These are phyloP conservation scores for Trypanosoma brucei DNA, from an alignment of 208 protist genomes.

Conservation along the genomic window DNA sequence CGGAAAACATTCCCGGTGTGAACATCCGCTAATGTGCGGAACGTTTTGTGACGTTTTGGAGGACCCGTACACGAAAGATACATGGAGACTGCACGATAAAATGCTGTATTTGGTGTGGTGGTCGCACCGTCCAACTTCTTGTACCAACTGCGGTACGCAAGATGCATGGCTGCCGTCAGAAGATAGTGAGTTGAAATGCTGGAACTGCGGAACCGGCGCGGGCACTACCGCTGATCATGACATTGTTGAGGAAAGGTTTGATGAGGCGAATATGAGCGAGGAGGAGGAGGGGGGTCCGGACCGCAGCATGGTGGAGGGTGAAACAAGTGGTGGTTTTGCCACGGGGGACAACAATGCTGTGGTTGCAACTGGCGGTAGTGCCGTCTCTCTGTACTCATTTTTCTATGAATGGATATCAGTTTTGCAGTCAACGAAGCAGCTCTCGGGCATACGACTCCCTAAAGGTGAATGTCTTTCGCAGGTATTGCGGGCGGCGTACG, in stretches of 20 bases:
- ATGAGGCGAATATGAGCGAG: constrained; percentile 14
- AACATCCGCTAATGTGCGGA: constrained; percentile 46
- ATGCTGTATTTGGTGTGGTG: constrained; percentile 86
- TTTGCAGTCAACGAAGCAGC: constrained; percentile 23
- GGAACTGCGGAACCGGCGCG: constrained; percentile 49
- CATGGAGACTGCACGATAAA: constrained; percentile 69
- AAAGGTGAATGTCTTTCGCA: constrained; percentile 41
- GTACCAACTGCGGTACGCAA: constrained; percentile 60
- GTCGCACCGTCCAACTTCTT: constrained; percentile 55
- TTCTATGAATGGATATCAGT: constrained; percentile 67
- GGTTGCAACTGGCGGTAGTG: constrained; percentile 11
- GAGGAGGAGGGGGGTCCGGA: constrained; percentile 30
- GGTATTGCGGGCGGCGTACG: constrained; percentile 67
- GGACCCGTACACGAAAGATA: constrained; percentile 36
- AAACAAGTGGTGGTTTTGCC: background rate
- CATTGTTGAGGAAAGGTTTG: constrained; percentile 39
- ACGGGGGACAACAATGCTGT: constrained; percentile 3
- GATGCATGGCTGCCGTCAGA: constrained; percentile 64
- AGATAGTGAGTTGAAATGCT: constrained; percentile 61
- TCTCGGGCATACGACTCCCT: constrained; percentile 32
- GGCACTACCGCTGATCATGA: constrained; percentile 52
- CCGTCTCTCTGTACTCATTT: constrained; percentile 50
- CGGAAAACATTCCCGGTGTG: background rate
- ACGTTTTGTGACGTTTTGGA: constrained; percentile 62
- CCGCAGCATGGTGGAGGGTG: constrained; percentile 8